A percentile compares a stretch with the other conserved stretches of the same genome.
phyloP scores from a whole-genome alignment of 2,329 filamentous ascomycete species.

The Calonectria ilicicola region DNA sequence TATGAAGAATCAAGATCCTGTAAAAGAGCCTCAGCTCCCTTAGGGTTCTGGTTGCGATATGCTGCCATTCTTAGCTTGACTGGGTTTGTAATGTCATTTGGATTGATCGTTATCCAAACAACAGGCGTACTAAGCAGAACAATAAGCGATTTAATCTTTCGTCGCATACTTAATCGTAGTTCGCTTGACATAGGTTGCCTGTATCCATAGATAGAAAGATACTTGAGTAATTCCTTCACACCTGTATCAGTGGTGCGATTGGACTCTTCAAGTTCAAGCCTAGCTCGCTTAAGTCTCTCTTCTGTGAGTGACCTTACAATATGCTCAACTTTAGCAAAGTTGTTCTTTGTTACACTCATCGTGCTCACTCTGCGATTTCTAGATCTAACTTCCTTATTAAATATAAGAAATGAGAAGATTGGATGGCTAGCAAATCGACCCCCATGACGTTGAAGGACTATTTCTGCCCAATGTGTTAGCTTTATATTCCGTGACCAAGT shows the following conservation, averaged over 20 bases:
- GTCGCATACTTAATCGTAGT: neutral
- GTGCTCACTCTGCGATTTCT: conserved; percentile 11
- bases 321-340: neutral
- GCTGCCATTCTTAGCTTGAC: no score
- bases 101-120: conserved; percentile 16
- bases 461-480: neutral
- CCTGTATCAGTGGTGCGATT: neutral
- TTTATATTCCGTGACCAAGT: conserved; percentile 1
- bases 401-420: conserved; percentile 12
- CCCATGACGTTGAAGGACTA: neutral
- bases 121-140: neutral
- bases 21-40: no score
- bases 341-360: neutral
- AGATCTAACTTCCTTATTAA: neutral
- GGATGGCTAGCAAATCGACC: conserved; percentile 2
- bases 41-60: no score
- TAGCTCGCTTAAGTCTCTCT: neutral
- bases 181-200: conserved; percentile 1
- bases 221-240: neutral
- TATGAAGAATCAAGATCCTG: no score
- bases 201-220: neutral
- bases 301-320: neutral
- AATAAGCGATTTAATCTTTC: conserved; percentile 7
- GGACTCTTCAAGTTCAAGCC: neutral
- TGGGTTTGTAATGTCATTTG: no score